These are phyloP conservation scores for Boletus holoroseus DNA, from an alignment of 1,284 basidiomycete species.

Conservation along the genomic window DNA sequence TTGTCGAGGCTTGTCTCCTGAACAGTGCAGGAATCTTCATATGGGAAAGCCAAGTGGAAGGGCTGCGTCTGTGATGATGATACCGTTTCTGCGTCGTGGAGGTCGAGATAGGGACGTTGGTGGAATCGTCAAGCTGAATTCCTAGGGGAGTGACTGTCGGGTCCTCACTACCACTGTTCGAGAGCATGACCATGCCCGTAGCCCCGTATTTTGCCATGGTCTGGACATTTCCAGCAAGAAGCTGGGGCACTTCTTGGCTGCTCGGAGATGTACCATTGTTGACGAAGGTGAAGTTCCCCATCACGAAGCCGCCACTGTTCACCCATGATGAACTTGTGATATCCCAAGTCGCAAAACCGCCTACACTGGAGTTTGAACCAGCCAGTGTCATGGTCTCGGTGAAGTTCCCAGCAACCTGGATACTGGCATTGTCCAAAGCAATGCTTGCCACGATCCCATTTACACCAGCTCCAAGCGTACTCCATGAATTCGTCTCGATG, in stretches of 20 bases:
- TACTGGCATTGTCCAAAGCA: slow-evolving; percentile 43
- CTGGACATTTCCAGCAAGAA: slow-evolving; percentile 60
- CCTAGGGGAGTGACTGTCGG: slow-evolving; percentile 58
- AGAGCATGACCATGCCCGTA: slow-evolving; percentile 64
- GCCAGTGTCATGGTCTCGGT: slow-evolving; percentile 45
- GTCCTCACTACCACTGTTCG: slow-evolving; percentile 48
- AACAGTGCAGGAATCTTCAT: slow-evolving; percentile 47
- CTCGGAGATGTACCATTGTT: slow-evolving; percentile 50
- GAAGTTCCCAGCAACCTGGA: slow-evolving; percentile 78
- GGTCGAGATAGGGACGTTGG: slow-evolving; percentile 28
- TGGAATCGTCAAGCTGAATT: slow-evolving; percentile 43
- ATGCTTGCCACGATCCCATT: slow-evolving; percentile 70
- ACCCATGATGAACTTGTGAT: slow-evolving; percentile 61
- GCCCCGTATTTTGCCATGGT: slow-evolving; percentile 59
- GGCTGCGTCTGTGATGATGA: slow-evolving; percentile 33
- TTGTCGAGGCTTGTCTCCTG: slow-evolving; percentile 44
- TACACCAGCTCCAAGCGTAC: slow-evolving; percentile 67
- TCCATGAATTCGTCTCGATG: slow-evolving; percentile 63
- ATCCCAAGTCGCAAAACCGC: slow-evolving; percentile 79
- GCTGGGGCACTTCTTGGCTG: slow-evolving; percentile 39
- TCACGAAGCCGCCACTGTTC: slow-evolving; percentile 65
- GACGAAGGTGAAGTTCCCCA: slow-evolving; percentile 72
- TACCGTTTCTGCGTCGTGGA: slow-evolving; percentile 36
- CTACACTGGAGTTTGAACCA: slow-evolving; percentile 38
- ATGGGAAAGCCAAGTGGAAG: slow-evolving; percentile 48